Base-by-base conservation (phyloP, 768 basidiomycete genomes). In the Amanita polypyramis region DNA sequence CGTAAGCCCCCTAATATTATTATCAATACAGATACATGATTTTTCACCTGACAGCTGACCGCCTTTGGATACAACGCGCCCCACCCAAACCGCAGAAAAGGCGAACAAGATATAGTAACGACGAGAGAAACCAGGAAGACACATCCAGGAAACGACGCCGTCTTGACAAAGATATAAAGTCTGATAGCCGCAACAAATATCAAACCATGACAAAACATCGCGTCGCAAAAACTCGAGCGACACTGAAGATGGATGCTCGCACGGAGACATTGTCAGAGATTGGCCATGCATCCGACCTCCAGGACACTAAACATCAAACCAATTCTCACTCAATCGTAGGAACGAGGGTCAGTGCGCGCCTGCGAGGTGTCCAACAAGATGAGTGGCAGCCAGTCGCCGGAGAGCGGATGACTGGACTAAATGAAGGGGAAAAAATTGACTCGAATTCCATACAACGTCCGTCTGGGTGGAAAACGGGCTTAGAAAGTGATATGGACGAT, bases 51-150 rank as follows among this genome's bases (percentile, higher is more conserved):
- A 27, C 25, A 88, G 87, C 77, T 47, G 82, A 90, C 57, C 82
- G 90, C 19, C 70, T 93, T 19, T 93, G 90, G 90, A 77, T 90
- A 37, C 89, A 92, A 59, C 82, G 85, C n/a, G 66, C 70, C 25
- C 73, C 69, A 9, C 81, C 77, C 1, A 77, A 70, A 46, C 54
- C 64, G 30, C 67, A 62, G 45, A 68, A 70, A 51, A 74, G 70
- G 54, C 61, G 65, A n/a, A 51, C 54, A 1, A 33, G 55, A 2
- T 49, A 53, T 19, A 60, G 57, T 27, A 35, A 41, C 4, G 34
- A 36, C 20, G 50, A 47, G 25, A 53, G 43, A 10, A 43, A 20
- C 25, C 52, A 9, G 29, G 47, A 25, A 52, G 56, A 49, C 29
- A 43, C 19, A 59, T 20, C 19, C 19, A 14, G 38, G 21, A 49